Evolutionary conservation across 2,329 filamentous ascomycete species (phyloP), one percentile per base, ranked within the genome.

Genomic region (Ophiostoma triangulosporum): DNA sequence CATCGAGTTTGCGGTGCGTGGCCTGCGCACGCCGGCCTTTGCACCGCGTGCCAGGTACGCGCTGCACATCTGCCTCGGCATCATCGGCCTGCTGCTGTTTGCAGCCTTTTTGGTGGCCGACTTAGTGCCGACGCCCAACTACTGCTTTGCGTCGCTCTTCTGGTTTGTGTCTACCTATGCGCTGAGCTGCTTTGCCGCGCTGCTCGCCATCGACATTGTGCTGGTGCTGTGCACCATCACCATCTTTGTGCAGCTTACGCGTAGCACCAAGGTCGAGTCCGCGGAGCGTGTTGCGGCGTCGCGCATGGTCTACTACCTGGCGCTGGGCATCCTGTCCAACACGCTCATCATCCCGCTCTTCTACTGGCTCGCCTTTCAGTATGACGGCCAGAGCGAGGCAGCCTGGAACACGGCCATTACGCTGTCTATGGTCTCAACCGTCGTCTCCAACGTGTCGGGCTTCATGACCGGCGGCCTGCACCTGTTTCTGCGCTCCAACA

Each of bases 251-350:
- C 77, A 75, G 56, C 68, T 87, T 24, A 74, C 74, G 58, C 73
- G 72, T 32, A 74, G 73, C 55, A 67, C 72, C 14, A 69, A 71
- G 15, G 72, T 85, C 50, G 78, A 81, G 36, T 69, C 73, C 20
- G 70, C 74, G 15, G 79, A 86, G 64, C 71, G 83, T 48, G 73
- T 80, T 54, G 72, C 78, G 32, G 82, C 83, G 4, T 85, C 82
- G 6, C 73, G 80, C 56, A 85, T 86, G 79, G 77, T 84, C 11
- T 86, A 83, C 63, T 86, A 83, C 62, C 69, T 84, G 57, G 65
- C 73, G 1, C 64, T 83, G 51, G 78, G 73, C 15, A 68, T 80
- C 53, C 64, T 77, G 49, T 79, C 73, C 53, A 78, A 74, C 63
- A 68, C 73, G 43, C 73, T 81, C 48, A 69, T 83, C 53, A 71